Percentiles rank a stretch among this genome's conserved stretches.
Evolutionary conservation across 2,329 filamentous ascomycete genomes (phyloP).

Genomic region (Phaeosphaeriaceae sp.): DNA sequence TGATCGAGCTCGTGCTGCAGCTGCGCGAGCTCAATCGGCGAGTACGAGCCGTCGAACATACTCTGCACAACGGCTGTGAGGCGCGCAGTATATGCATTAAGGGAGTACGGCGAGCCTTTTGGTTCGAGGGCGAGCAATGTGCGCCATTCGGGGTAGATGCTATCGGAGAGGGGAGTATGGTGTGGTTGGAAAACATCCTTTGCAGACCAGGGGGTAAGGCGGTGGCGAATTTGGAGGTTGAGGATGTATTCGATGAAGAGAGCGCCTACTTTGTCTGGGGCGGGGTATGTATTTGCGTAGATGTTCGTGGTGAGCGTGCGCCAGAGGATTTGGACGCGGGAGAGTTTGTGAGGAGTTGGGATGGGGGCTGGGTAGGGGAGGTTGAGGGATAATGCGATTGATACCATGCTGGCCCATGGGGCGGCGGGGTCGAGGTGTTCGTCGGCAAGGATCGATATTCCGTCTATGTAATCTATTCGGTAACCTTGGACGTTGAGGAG

Average conservation of each 20-base stretch:
- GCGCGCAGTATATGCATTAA: constrained; percentile 23
- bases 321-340: constrained; percentile 33
- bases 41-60: constrained; percentile 38
- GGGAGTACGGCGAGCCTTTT: constrained; percentile 19
- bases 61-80: constrained; percentile 24
- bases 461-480: constrained; percentile 20
- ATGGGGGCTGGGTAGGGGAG: constrained; percentile 21
- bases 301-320: constrained; percentile 32
- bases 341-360: constrained; percentile 6
- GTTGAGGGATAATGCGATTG: constrained; percentile 23
- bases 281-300: constrained; percentile 27
- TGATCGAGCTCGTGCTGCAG: constrained; percentile 37
- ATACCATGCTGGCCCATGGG: constrained; percentile 30
- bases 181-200: constrained; percentile 34
- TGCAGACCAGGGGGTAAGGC: constrained; percentile 35
- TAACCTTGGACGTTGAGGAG: constrained; percentile 29
- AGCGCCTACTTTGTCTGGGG: constrained; percentile 16
- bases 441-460: constrained; percentile 17
- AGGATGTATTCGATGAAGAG: constrained; percentile 38
- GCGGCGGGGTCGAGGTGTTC: constrained; percentile 25
- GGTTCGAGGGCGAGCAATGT: constrained; percentile 30
- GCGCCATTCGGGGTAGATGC: constrained; percentile 35
- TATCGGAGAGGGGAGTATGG: constrained; percentile 30
- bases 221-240: constrained; percentile 35
- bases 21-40: constrained; percentile 32